These are phyloP conservation scores for Beauveria pseudobassiana DNA, from an alignment of 2,329 filamentous ascomycete species.

Conservation along the genomic window DNA sequence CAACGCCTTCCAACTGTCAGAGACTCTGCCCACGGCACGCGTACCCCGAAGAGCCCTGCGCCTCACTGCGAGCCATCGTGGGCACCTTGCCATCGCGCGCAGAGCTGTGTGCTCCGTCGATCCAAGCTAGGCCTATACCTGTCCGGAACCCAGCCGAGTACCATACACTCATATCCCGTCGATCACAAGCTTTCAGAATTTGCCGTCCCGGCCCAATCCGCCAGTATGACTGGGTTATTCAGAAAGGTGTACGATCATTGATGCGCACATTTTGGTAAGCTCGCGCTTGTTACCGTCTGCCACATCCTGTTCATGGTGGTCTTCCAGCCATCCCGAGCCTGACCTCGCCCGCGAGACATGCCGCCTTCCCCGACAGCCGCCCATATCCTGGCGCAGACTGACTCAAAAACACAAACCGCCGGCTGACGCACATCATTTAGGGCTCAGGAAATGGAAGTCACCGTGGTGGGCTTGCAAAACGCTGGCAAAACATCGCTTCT, in stretches of 20 bases:
- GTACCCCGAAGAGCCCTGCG: neutral
- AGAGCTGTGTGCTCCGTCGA: neutral
- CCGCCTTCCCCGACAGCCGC: neutral
- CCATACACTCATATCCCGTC: neutral
- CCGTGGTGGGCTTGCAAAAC: conserved; percentile 97
- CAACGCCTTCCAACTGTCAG: neutral
- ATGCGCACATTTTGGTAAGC: conserved; percentile 93
- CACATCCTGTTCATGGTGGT: neutral
- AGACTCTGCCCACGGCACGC: neutral
- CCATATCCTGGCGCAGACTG: neutral
- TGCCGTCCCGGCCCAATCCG: neutral
- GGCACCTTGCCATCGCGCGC: neutral
- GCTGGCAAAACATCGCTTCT: conserved; percentile 95
- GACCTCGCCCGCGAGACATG: neutral
- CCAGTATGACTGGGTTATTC: conserved; percentile 80
- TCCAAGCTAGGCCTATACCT: neutral
- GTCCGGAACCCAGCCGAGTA: neutral
- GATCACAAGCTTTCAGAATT: neutral
- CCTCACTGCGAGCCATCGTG: neutral
- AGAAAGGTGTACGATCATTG: conserved; percentile 96
- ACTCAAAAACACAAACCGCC: neutral
- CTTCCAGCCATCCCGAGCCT: neutral
- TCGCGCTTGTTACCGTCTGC: neutral
- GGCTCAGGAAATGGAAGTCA: conserved; percentile 99
- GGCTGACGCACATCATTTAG: conserved; percentile 37